A percentile compares a stretch with the other conserved stretches of the same genome.
These are phyloP conservation scores for Scedosporium dehoogii DNA, from an alignment of 2,329 filamentous ascomycete genomes.

Conservation along the genomic window DNA sequence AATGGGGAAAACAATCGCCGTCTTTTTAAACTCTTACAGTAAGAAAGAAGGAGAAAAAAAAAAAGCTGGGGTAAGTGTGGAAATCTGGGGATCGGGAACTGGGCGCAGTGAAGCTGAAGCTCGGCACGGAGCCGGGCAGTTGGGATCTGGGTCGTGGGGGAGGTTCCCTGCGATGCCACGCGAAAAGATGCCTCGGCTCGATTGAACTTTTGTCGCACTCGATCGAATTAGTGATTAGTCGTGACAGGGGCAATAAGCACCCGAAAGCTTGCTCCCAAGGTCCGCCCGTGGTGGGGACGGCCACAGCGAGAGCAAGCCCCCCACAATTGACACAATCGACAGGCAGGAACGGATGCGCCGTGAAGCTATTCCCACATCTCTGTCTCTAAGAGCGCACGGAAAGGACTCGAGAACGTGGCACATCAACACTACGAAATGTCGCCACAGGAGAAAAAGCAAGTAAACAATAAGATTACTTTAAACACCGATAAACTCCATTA, in stretches of 20 bases:
- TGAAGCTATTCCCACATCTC: too few species aligned
- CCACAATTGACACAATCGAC: too few species aligned
- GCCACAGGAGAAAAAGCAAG: too few species aligned
- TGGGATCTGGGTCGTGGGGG: neutral
- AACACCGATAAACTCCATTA: too few species aligned
- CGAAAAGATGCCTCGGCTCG: slow-evolving; percentile 3
- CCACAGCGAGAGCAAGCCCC: too few species aligned
- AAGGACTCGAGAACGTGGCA: too few species aligned
- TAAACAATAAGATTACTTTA: too few species aligned
- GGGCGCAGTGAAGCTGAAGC: neutral
- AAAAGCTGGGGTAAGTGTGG: neutral
- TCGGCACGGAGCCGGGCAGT: neutral
- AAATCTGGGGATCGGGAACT: neutral
- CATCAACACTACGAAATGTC: too few species aligned
- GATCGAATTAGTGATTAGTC: neutral
- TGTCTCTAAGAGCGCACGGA: too few species aligned
- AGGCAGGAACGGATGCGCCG: too few species aligned
- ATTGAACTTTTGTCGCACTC: neutral
- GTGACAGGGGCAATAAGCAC: neutral
- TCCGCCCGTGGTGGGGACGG: neutral
- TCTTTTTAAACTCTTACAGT: neutral
- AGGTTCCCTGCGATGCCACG: neutral
- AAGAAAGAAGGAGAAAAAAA: neutral
- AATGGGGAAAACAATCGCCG: too few species aligned
- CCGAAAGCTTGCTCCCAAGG: neutral